Evolutionary conservation across 2,329 filamentous ascomycete genomes (phyloP).

Genomic region (Cercospora nicotianae): DNA sequence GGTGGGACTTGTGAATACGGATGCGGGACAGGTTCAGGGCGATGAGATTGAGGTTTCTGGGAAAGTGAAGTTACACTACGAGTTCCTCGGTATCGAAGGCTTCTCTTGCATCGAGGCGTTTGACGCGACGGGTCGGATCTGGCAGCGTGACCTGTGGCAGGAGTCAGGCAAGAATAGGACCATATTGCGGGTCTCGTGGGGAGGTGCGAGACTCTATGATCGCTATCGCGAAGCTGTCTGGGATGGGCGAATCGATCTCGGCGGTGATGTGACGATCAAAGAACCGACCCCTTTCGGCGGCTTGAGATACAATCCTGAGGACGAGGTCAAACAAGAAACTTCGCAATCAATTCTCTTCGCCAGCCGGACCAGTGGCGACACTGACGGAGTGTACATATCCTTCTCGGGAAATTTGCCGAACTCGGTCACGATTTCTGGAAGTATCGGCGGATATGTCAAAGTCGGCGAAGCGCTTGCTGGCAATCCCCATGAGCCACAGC

Average conservation of each 20-base stretch:
- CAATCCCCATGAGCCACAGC: background rate
- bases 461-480: background rate
- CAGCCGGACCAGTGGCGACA: constrained; percentile 13
- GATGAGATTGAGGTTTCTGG: constrained; percentile 4
- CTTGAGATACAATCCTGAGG: constrained; percentile 4
- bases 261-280: background rate
- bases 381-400: constrained; percentile 8
- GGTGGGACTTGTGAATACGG: constrained; percentile 7
- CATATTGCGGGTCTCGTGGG: constrained; percentile 9
- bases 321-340: background rate
- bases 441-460: constrained; percentile 7
- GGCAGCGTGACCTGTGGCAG: constrained; percentile 1
- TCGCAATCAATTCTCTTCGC: background rate
- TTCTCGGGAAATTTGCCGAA: background rate
- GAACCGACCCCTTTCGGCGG: constrained; percentile 3
- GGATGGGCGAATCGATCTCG: background rate
- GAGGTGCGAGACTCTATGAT: constrained; percentile 13
- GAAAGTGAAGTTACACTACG: background rate
- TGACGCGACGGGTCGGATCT: constrained; percentile 10
- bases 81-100: constrained; percentile 2
- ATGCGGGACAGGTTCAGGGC: constrained; percentile 8
- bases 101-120: constrained; percentile 15
- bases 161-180: background rate
- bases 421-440: background rate
- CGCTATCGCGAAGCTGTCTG: constrained; percentile 17